A percentile compares a stretch with the other conserved stretches of the same genome.
Conservation (phyloP, 2,329 filamentous ascomycete species). For the Cercospora sesami region DNA sequence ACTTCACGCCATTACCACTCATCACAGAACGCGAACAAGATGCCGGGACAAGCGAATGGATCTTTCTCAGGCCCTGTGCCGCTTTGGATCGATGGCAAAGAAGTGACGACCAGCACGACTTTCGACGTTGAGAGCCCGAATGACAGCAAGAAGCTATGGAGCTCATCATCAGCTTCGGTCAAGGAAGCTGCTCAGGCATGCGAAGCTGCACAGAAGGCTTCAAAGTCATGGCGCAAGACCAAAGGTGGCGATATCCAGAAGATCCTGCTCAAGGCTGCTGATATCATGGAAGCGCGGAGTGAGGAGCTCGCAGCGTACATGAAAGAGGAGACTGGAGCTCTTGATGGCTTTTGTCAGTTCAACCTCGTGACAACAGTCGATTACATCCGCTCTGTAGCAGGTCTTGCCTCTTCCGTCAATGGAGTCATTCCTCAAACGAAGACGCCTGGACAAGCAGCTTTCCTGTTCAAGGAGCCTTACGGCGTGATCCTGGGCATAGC, state of each 20-base stretch:
- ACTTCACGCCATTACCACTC: not conserved
- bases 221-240: constrained; percentile 66
- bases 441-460: constrained; percentile 56
- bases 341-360: constrained; percentile 43
- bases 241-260: constrained; percentile 63
- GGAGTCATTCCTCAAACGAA: constrained; percentile 52
- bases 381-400: constrained; percentile 55
- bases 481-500: constrained; percentile 78
- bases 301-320: constrained; percentile 64
- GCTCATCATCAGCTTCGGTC: constrained; percentile 58
- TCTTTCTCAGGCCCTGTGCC: constrained; percentile 35
- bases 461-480: constrained; percentile 73
- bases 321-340: constrained; percentile 58
- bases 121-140: constrained; percentile 61
- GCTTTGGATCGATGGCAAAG: constrained; percentile 52
- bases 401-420: constrained; percentile 50
- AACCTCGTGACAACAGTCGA: constrained; percentile 45
- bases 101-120: constrained; percentile 49
- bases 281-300: constrained; percentile 60
- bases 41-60: constrained; percentile 18
- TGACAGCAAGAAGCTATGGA: constrained; percentile 55
- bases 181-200: constrained; percentile 58
- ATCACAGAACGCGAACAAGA: not conserved
- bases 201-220: constrained; percentile 64
- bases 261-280: constrained; percentile 68